Evolutionary conservation across 306 rosid genomes (phyloP), one percentile per base, ranked within the genome.

Genomic region (Carpinus viminea): DNA sequence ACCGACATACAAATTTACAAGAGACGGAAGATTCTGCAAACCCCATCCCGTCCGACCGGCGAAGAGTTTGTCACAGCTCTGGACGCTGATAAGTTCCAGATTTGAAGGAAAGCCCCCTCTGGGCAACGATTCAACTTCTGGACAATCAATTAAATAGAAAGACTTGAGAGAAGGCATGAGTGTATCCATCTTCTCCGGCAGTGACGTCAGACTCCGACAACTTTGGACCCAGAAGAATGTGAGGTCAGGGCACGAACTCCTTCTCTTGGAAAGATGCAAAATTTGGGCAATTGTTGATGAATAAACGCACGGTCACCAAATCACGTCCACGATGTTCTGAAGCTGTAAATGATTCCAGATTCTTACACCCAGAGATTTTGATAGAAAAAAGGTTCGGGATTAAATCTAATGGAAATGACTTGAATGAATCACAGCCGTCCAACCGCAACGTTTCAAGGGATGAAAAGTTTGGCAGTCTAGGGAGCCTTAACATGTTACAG

Each of bases 181-280:
- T 4, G 9, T 2, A 50, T 31, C n/a, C 76, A 60, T 71, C 2
- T 1, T 4, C 7, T 34, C 20, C 0, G 76, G 76, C 60, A 47
- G 47, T 8, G 50, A 76, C 2, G 0, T 28, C 15, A 48, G 12
- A 3, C 13, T 7, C 0, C 21, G 12, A 7, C 60, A 55, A 0
- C 2, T 0, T 7, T n/a, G 0, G 11, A 55, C 24, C 0, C 4
- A 6, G 0, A n/a, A n/a, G 6, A 0, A 0, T 38, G 5, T 2
- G 3, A 76, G 62, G 12, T 38, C 52, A 43, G 24, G 24, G 74
- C 68, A 3, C 0, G 50, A 1, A 64, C 15, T 64, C 64, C 79
- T 66, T 18, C 66, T 7, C 13, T 20, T 0, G 73, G 80, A 76
- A 66, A 20, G 28, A 20, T 6, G 7, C 60, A 55, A 55, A n/a